Base-by-base conservation (phyloP, 2,329 filamentous ascomycete genomes). In the Paramyrothecium sp. region DNA sequence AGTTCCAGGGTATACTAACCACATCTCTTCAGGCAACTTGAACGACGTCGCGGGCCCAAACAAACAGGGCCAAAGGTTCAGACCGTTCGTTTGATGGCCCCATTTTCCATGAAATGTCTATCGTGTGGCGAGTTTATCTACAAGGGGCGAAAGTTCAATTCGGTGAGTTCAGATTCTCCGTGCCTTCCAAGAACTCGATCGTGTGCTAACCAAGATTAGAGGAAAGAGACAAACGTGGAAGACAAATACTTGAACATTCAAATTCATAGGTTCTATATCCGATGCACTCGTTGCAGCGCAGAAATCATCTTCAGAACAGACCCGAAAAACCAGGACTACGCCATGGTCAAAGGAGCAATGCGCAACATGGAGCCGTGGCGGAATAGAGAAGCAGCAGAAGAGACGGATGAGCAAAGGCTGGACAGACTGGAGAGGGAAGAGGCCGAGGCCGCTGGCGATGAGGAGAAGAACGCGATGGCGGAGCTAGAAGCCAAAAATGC, bases 231-330 rank as follows among this genome's bases (percentile, higher is more conserved):
- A 0, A 92, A 91, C 0, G 87, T 86, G 0, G 90, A 95, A 20
- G 90, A 97, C 67, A 90, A 89, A 64, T 99, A 99, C 77, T 86
- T 97, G 51, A 85, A 85, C 53, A 96, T 98, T 60, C 86, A 91
- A 59, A 92, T 96, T 61, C 95, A 89, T 76, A 86, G 89, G 30
- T 97, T 98, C 79, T 68, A 71, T 61, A 96, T 94, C 67, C 84
- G 91, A 8, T 97, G 94, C 75, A 96, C 93, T 34, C 79, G 92
- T 51, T 97, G 94, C 75, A 88, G 82, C 48, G 87, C 85, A 48
- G 92, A 97, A 69, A 97, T 98, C 65, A 92, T 91, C 0, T 96
- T 98, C 79, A 89, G 90, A 62, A 98, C 95, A 0, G 95, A 99
- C 65, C 95, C 95, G 0, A 96, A 96, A 73, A 93, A 93, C 69